Percentiles rank a stretch among this genome's conserved stretches.
These are phyloP conservation scores for Pseudogymnoascus sp. DNA, from an alignment of 2,329 filamentous ascomycete genomes.

Conservation along the genomic window DNA sequence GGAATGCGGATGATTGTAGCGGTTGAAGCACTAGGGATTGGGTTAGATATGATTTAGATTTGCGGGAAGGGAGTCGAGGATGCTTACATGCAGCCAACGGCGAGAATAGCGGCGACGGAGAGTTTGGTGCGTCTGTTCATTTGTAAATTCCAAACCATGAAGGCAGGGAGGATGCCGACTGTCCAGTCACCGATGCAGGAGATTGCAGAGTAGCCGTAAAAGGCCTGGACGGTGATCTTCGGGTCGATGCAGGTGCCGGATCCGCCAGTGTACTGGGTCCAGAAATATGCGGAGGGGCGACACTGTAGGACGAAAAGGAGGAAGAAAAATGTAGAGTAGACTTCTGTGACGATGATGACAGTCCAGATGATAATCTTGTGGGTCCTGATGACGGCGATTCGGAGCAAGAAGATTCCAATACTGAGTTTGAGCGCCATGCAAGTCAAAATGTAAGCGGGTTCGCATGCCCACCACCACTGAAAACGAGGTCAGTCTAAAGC, in stretches of 20 bases:
- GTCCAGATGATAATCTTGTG: slow-evolving; percentile 32
- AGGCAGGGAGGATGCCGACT: slow-evolving; percentile 41
- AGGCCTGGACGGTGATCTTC: slow-evolving; percentile 34
- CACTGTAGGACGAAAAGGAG: slow-evolving; percentile 44
- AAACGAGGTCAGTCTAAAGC: not conserved
- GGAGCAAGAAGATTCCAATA: slow-evolving; percentile 35
- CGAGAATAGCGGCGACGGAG: slow-evolving; percentile 38
- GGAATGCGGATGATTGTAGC: slow-evolving; percentile 37
- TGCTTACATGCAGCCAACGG: slow-evolving; percentile 42
- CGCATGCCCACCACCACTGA: slow-evolving; percentile 22
- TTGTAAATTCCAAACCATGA: slow-evolving; percentile 42
- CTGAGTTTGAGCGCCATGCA: slow-evolving; percentile 34
- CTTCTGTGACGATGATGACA: slow-evolving; percentile 28
- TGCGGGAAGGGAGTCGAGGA: not conserved
- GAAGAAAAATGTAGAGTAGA: slow-evolving; percentile 35
- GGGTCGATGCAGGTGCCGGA: slow-evolving; percentile 34
- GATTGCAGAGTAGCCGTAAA: slow-evolving; percentile 39
- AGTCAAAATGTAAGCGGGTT: slow-evolving; percentile 33
- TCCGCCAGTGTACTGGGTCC: slow-evolving; percentile 33
- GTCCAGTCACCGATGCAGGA: slow-evolving; percentile 40
- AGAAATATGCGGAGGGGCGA: slow-evolving; percentile 40
- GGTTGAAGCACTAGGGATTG: slow-evolving; percentile 28
- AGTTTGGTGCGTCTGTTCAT: slow-evolving; percentile 40
- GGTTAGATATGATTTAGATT: slow-evolving; percentile 10
- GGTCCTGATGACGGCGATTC: slow-evolving; percentile 29